A percentile compares a stretch with the other conserved stretches of the same genome.
Evolutionary conservation across 371 early-diverging fungal species (phyloP).

Genomic region (Haplosporangium sp.): DNA sequence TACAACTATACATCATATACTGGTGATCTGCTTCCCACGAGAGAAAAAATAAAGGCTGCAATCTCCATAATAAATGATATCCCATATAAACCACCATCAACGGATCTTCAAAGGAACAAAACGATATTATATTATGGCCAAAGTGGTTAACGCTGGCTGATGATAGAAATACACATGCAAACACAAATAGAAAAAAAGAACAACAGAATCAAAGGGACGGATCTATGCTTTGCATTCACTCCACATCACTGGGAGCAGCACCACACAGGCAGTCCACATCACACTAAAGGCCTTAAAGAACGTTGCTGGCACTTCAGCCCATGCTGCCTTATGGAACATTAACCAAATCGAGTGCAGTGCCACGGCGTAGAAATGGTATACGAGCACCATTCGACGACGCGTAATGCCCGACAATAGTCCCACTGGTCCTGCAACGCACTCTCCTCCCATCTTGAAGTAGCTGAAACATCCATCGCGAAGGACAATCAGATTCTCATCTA

Average conservation of each 20-base stretch:
- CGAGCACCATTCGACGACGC: constrained; percentile 41
- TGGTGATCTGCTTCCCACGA: no score
- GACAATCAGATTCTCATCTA: constrained; percentile 69
- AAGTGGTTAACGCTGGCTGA: no score
- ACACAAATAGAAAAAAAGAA: no score
- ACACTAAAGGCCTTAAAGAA: constrained; percentile 58
- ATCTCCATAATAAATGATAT: no score
- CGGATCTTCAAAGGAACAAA: no score
- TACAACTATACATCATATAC: no score
- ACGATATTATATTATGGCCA: no score
- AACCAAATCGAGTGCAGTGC: constrained; percentile 56
- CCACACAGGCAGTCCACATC: constrained; percentile 66
- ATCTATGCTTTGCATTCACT: constrained; percentile 61
- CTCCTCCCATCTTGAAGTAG: constrained; percentile 88
- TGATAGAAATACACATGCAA: no score
- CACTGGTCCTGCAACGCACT: constrained; percentile 84
- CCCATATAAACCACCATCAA: no score
- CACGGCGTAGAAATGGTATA: constrained; percentile 53
- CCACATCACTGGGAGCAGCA: constrained; percentile 67
- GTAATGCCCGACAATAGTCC: constrained; percentile 79
- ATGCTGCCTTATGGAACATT: constrained; percentile 57
- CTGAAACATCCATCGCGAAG: constrained; percentile 90
- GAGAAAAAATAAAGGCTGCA: no score
- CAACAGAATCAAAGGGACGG: background rate
- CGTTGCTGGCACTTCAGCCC: constrained; percentile 54